A percentile compares a stretch with the other conserved stretches of the same genome.
These are phyloP conservation scores for Eucalyptus urophylla DNA, from an alignment of 345 rosid species.

Conservation along the genomic window DNA sequence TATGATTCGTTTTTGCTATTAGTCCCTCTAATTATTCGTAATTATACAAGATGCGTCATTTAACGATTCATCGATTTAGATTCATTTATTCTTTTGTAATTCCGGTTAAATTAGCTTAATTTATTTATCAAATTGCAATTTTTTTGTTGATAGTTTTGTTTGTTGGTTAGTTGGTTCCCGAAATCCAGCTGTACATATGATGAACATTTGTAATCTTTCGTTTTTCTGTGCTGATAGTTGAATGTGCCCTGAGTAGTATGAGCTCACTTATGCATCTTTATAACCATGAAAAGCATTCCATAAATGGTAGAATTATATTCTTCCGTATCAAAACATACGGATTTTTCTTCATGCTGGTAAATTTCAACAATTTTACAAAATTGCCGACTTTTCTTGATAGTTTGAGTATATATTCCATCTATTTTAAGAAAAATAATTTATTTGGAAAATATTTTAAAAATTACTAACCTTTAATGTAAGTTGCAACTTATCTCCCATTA, in stretches of 20 bases:
- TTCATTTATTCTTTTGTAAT: neutral
- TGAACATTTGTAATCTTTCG: neutral
- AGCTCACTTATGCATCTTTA: neutral
- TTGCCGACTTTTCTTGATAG: neutral
- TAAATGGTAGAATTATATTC: neutral
- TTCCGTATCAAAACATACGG: neutral
- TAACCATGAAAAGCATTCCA: neutral
- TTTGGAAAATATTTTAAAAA: neutral
- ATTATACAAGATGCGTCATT: neutral
- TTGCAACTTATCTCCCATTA: neutral
- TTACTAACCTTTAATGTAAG: neutral
- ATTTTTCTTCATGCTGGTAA: neutral
- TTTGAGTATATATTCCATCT: neutral
- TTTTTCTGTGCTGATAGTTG: neutral
- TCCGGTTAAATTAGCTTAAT: neutral
- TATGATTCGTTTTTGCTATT: no score
- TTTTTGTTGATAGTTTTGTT: neutral
- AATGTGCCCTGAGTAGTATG: neutral
- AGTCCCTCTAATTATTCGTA: no score
- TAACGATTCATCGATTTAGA: neutral
- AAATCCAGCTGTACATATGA: neutral
- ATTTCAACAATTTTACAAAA: neutral
- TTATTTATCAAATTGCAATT: neutral
- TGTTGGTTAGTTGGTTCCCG: neutral
- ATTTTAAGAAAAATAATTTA: no score